These are phyloP conservation scores for Tremella fuciformis DNA, from an alignment of 768 basidiomycete species.

Conservation along the genomic window DNA sequence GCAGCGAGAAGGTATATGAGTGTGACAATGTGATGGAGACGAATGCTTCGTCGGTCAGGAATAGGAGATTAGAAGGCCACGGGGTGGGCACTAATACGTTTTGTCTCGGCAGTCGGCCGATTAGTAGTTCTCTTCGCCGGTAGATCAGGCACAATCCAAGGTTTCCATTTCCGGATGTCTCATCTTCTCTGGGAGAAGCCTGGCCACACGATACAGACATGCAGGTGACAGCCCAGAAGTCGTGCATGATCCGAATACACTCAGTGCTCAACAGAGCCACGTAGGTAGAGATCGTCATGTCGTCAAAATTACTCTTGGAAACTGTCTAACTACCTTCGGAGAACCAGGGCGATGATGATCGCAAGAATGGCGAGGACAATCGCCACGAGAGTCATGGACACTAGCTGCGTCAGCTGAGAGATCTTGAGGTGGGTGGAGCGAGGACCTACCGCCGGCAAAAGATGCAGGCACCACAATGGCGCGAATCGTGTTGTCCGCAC, in stretches of 20 bases:
- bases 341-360: conserved; percentile 16
- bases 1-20: background rate
- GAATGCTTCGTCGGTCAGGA: too few relatives aligned
- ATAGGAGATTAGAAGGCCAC: too few relatives aligned
- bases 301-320: background rate
- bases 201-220: too few relatives aligned
- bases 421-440: background rate
- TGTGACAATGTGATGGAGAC: background rate
- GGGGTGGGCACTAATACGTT: too few relatives aligned
- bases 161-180: too few relatives aligned
- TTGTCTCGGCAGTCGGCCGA: background rate
- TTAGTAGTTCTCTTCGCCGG: too few relatives aligned
- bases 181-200: too few relatives aligned
- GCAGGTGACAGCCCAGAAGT: too few relatives aligned
- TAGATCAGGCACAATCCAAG: too few relatives aligned
- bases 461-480: conserved; percentile 66
- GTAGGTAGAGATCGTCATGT: too few relatives aligned
- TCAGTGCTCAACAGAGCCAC: too few relatives aligned
- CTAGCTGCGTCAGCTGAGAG: conserved; percentile 15
- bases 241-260: too few relatives aligned
- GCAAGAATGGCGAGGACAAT: conserved; percentile 27
- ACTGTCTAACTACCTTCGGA: conserved; percentile 5
- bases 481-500: conserved; percentile 83
- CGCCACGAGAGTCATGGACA: conserved; percentile 15
- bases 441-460: conserved; percentile 48